Percentiles rank a stretch among this genome's conserved stretches.
Evolutionary conservation across 1,284 basidiomycete genomes (phyloP).

Genomic region (Ceratobasidium theobromae): DNA sequence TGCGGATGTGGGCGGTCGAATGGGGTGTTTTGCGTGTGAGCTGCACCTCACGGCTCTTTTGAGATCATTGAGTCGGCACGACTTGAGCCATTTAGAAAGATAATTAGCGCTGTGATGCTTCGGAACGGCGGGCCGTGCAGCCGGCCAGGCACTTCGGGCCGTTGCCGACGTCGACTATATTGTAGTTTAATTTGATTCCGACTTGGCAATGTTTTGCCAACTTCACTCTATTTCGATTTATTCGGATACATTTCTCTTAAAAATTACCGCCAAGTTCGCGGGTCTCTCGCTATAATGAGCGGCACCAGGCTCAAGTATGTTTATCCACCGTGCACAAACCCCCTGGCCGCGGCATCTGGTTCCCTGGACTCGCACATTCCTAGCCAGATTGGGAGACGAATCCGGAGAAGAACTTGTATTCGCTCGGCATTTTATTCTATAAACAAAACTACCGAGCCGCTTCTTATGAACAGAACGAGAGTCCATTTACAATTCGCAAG

Average conservation of each 20-base stretch:
- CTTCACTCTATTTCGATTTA: not conserved
- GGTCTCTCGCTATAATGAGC: too few relatives aligned
- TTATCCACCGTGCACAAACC: too few relatives aligned
- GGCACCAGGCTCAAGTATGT: too few relatives aligned
- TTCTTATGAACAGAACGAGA: too few relatives aligned
- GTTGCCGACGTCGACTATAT: not conserved
- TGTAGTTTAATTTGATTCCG: not conserved
- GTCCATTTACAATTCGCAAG: too few relatives aligned
- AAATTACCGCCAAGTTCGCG: not conserved
- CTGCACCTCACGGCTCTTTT: conserved; percentile 20
- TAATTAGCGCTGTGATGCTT: not conserved
- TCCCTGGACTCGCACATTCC: not conserved
- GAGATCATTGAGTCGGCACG: conserved; percentile 22
- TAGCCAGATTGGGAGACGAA: conserved; percentile 6
- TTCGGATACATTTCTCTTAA: not conserved
- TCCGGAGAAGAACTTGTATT: conserved; percentile 12
- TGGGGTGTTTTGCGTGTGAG: not conserved
- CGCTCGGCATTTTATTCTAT: conserved; percentile 10
- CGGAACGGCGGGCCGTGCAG: conserved; percentile 10
- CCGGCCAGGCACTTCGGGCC: not conserved
- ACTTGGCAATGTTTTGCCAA: not conserved
- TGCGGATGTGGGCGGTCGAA: not conserved
- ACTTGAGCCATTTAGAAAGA: not conserved
- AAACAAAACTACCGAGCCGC: not conserved
- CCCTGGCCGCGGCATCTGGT: too few relatives aligned